These are phyloP conservation scores for Fomitopsis schrenkii DNA, from an alignment of 1,284 basidiomycete species.

Conservation along the genomic window DNA sequence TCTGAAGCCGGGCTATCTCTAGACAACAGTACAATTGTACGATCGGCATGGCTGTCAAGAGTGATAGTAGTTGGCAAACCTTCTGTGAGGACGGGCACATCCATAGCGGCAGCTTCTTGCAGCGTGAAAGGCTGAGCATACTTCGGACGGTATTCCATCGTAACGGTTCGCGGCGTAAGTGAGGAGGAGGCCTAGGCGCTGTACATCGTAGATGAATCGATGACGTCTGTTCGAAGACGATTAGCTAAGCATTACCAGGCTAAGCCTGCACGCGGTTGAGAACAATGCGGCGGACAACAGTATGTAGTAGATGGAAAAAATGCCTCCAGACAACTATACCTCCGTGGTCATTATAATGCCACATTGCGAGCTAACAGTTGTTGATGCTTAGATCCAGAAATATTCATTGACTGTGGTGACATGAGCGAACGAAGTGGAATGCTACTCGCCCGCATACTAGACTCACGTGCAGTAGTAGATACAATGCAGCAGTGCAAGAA, in stretches of 20 bases:
- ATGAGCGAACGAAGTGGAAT: background rate
- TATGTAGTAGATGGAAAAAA: too few relatives aligned
- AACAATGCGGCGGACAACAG: too few relatives aligned
- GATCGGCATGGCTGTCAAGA: too few relatives aligned
- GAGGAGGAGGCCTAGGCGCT: background rate
- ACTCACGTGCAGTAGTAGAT: conserved; percentile 13
- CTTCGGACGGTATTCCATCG: conserved; percentile 63
- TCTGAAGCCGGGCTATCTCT: conserved; percentile 76
- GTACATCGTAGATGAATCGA: background rate
- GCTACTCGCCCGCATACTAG: background rate
- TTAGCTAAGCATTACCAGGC: conserved; percentile 8
- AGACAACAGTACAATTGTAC: background rate
- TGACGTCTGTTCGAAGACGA: background rate
- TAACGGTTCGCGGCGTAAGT: background rate
- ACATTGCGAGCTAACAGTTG: background rate
- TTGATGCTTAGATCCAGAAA: background rate
- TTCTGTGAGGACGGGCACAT: conserved; percentile 65
- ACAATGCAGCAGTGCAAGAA: conserved; percentile 16
- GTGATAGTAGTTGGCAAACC: conserved; percentile 36
- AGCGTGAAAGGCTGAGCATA: conserved; percentile 76
- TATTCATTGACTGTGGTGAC: background rate
- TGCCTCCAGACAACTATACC: too few relatives aligned
- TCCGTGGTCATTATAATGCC: too few relatives aligned
- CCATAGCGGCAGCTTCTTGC: conserved; percentile 59
- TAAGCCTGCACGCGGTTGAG: background rate